Conservation (phyloP, 495 filamentous ascomycete genomes). For the Aspergillus biplanus region DNA sequence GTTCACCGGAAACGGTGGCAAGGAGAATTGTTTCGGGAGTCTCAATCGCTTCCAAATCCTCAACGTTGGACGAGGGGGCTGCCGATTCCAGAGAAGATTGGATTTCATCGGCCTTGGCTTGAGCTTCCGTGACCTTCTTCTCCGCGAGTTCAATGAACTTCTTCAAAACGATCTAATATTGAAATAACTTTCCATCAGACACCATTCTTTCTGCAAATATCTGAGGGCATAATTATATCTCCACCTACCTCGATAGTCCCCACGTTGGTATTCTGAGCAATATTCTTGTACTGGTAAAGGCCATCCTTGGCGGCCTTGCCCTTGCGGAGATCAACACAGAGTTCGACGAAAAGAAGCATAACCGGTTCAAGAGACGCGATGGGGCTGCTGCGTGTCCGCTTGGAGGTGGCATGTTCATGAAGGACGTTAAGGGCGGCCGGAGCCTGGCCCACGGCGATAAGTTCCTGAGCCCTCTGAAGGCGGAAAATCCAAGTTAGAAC, state of each 20-base stretch:
- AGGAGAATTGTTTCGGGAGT: constrained; percentile 98
- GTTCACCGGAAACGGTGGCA: constrained; percentile 96
- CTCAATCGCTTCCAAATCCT: constrained; percentile 95
- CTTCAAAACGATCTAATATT: constrained; percentile 77
- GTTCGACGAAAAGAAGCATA: constrained; percentile 96
- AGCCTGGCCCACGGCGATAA: constrained; percentile 94
- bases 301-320: constrained; percentile 98
- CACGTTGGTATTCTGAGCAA: constrained; percentile 97
- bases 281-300: constrained; percentile 99
- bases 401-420: constrained; percentile 98
- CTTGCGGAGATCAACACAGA: constrained; percentile 94
- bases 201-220: constrained; percentile 2
- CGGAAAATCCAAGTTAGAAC: constrained; percentile 9
- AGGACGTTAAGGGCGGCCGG: constrained; percentile 90
- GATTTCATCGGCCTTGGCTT: constrained; percentile 92
- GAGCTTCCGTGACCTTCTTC: constrained; percentile 92
- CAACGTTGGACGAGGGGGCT: constrained; percentile 73
- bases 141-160: constrained; percentile 97
- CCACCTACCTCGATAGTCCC: constrained; percentile 85
- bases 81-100: constrained; percentile 81
- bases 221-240: not conserved
- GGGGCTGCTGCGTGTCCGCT: constrained; percentile 94
- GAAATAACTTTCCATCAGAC: constrained; percentile 26
- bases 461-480: constrained; percentile 83
- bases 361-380: constrained; percentile 97